These are phyloP conservation scores for Chaetothyriales sp. DNA, from an alignment of 2,329 filamentous ascomycete genomes.

Conservation along the genomic window DNA sequence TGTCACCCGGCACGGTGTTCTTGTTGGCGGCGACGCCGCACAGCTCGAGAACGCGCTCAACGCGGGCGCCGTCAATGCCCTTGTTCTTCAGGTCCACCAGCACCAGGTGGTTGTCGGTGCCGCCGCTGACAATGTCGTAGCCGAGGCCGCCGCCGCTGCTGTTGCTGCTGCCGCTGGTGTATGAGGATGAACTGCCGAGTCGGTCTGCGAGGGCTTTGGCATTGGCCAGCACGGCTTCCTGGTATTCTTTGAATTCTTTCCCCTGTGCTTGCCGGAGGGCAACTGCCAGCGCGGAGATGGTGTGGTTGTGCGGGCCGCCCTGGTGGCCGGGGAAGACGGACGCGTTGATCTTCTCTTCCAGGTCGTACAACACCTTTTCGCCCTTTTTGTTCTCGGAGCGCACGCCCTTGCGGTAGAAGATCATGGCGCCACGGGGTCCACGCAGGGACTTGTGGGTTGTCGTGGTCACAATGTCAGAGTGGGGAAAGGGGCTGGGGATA, in stretches of 20 bases:
- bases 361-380: slow-evolving; percentile 71
- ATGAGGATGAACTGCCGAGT: slow-evolving; percentile 52
- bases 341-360: slow-evolving; percentile 84
- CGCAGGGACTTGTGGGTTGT: slow-evolving; percentile 96
- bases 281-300: slow-evolving; percentile 87
- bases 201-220: slow-evolving; percentile 64
- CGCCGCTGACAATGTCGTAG: slow-evolving; percentile 81
- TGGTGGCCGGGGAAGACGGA: slow-evolving; percentile 98
- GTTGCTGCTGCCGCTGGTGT: slow-evolving; percentile 19
- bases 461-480: slow-evolving; percentile 89
- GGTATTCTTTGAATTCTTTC: slow-evolving; percentile 82
- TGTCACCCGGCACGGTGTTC: slow-evolving; percentile 96
- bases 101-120: slow-evolving; percentile 95
- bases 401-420: slow-evolving; percentile 93
- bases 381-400: slow-evolving; percentile 75
- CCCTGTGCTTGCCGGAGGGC: slow-evolving; percentile 86
- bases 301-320: slow-evolving; percentile 97
- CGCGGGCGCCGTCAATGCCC: slow-evolving; percentile 73
- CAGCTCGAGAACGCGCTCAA: slow-evolving; percentile 90
- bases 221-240: slow-evolving; percentile 77
- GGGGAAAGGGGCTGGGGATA: slow-evolving; percentile 73
- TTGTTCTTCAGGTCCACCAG: slow-evolving; percentile 83
- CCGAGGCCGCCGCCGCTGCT: slow-evolving; percentile 43
- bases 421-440: slow-evolving; percentile 89
- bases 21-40: slow-evolving; percentile 99